phyloP scores from a whole-genome alignment of 495 filamentous ascomycete genomes.

The Penicillium ucsense region DNA sequence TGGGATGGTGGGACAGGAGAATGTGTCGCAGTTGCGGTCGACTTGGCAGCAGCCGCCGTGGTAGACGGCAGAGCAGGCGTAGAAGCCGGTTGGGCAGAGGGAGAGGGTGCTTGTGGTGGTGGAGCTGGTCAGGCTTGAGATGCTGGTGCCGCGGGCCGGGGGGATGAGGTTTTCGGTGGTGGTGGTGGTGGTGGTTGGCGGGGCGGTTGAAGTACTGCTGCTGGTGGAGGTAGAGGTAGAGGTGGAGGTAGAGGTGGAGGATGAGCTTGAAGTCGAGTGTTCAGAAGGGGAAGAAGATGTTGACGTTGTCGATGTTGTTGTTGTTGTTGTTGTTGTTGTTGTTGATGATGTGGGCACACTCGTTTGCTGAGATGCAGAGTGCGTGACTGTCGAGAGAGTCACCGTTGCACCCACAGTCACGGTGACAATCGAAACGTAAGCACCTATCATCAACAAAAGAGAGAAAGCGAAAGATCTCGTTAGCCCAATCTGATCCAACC shows the following conservation, averaged over 20 bases:
- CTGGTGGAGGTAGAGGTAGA: neutral
- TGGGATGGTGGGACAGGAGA: slow-evolving; percentile 52
- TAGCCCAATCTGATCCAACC: too few relatives aligned
- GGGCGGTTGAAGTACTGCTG: neutral
- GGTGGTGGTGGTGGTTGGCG: neutral
- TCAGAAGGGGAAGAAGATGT: too few relatives aligned
- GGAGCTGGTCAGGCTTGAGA: slow-evolving; percentile 16
- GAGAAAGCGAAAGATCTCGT: neutral
- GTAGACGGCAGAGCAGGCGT: slow-evolving; percentile 57
- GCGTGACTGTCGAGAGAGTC: slow-evolving; percentile 30
- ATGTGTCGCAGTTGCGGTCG: slow-evolving; percentile 68
- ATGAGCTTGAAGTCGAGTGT: slow-evolving; percentile 4
- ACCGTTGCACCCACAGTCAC: slow-evolving; percentile 37
- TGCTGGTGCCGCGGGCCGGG: slow-evolving; percentile 44
- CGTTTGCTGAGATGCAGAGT: slow-evolving; percentile 24
- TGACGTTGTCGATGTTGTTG: too few relatives aligned
- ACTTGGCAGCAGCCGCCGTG: slow-evolving; percentile 72
- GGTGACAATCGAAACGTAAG: slow-evolving; percentile 36
- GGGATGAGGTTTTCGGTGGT: slow-evolving; percentile 22
- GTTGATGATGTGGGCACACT: slow-evolving; percentile 15
- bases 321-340: neutral
- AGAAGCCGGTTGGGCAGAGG: slow-evolving; percentile 63
- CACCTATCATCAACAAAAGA: slow-evolving; percentile 19
- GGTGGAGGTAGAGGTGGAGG: neutral
- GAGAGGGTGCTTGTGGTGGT: slow-evolving; percentile 10